Evolutionary conservation across 495 filamentous ascomycete species (phyloP).

Genomic region (Podospora sp.): DNA sequence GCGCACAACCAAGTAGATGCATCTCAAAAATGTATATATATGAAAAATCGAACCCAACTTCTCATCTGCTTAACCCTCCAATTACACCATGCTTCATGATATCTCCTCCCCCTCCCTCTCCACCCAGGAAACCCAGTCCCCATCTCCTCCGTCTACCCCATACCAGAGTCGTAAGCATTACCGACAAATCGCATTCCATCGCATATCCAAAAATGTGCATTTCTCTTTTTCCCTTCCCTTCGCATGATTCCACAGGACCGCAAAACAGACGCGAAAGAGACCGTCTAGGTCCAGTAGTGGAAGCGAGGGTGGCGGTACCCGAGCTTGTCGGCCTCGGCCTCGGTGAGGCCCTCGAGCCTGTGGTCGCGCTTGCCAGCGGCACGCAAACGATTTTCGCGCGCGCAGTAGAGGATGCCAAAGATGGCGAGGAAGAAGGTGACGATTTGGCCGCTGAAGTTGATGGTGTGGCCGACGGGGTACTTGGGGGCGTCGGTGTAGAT

Average conservation of each 20-base stretch:
- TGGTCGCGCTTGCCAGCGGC: constrained; percentile 54
- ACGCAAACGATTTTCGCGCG: constrained; percentile 55
- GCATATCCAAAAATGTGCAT: too few relatives aligned
- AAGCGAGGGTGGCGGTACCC: constrained; percentile 59
- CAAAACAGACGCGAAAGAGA: too few relatives aligned
- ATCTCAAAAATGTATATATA: too few relatives aligned
- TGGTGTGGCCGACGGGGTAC: constrained; percentile 59
- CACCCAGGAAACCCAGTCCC: too few relatives aligned
- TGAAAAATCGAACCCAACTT: too few relatives aligned
- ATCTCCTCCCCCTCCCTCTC: too few relatives aligned
- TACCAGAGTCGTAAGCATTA: too few relatives aligned
- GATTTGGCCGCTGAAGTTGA: constrained; percentile 58
- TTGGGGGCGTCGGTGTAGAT: constrained; percentile 49
- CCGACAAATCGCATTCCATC: too few relatives aligned
- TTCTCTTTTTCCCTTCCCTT: not conserved
- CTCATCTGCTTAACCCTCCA: too few relatives aligned
- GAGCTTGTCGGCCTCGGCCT: constrained; percentile 48
- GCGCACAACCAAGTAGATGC: too few relatives aligned
- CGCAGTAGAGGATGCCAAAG: constrained; percentile 55
- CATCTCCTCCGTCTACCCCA: too few relatives aligned
- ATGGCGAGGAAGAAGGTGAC: constrained; percentile 43
- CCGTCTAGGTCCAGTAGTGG: constrained; percentile 46
- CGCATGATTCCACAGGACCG: not conserved
- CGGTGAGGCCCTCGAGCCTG: constrained; percentile 53
- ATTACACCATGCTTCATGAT: too few relatives aligned